Percentiles rank a stretch among this genome's conserved stretches.
Conservation (phyloP, 1,139 yeast genomes). For the Wickerhamiella infanticola region DNA sequence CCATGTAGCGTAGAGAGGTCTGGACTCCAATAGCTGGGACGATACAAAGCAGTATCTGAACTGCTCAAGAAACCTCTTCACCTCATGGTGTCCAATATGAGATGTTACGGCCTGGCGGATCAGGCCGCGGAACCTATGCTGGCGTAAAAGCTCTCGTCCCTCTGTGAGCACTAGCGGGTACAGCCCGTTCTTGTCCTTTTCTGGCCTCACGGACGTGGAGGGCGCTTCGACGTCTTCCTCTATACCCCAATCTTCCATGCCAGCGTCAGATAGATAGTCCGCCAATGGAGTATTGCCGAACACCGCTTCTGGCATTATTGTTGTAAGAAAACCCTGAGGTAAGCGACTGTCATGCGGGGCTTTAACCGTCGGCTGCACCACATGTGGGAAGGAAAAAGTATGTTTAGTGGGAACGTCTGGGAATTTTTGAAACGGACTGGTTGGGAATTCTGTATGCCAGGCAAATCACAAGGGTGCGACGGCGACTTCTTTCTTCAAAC, state of each 20-base stretch:
- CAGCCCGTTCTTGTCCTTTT: constrained; percentile 2
- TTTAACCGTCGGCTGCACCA: neutral
- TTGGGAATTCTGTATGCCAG: no score
- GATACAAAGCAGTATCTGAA: constrained; percentile 31
- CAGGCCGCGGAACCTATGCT: constrained; percentile 16
- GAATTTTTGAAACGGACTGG: no score
- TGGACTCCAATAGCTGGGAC: constrained; percentile 29
- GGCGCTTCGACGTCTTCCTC: constrained; percentile 8
- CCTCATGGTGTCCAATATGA: constrained; percentile 20
- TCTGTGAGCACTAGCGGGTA: constrained; percentile 16
- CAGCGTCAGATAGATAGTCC: constrained; percentile 18
- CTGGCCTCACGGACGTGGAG: neutral
- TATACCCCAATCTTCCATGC: constrained; percentile 21
- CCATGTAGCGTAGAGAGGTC: constrained; percentile 11
- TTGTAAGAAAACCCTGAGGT: neutral
- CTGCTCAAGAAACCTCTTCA: constrained; percentile 28
- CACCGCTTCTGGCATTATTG: constrained; percentile 12
- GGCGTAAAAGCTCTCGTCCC: constrained; percentile 12
- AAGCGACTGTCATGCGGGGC: neutral
- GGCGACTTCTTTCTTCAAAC: no score
- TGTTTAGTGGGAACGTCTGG: no score
- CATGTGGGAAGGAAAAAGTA: neutral
- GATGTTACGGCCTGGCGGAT: constrained; percentile 18
- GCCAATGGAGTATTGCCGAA: constrained; percentile 23
- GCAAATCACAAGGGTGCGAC: no score